Evolutionary conservation across 2,329 filamentous ascomycete genomes (phyloP), one percentile per base, ranked within the genome.

Genomic region (Bipolaris zeicola): DNA sequence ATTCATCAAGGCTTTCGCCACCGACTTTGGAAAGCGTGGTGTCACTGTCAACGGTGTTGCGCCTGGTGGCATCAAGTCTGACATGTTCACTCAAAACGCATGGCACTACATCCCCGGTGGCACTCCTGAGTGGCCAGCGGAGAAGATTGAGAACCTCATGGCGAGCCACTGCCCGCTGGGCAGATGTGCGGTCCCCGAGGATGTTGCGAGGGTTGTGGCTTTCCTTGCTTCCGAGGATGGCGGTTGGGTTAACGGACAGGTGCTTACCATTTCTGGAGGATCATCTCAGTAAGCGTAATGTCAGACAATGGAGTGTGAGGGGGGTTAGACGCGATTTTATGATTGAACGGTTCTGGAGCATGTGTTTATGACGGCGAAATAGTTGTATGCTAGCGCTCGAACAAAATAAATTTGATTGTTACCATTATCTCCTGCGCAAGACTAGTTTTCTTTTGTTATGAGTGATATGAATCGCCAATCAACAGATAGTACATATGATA

Each of bases 11-110:
- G 83, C 84, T 24, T 89, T 91, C 68, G 85, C 88, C 6, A 88
- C 87, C 50, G 88, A 91, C 76, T 89, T 88, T 73, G 88, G 88
- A 55, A 81, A 81, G 67, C 83, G 84, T 67, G 83, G 85, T 48
- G 87, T 90, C 70, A 90, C 88, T 0, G 87, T 89, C 76, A 91
- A 91, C 67, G 87, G 87, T 62, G 87, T 90, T 44, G 88, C 88
- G 1, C 88, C 88, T 1, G 88, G 88, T 53, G 88, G 88, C 42
- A 87, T 90, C 79, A 89, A 90, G 82, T 87, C 82, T 41, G 89
- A 92, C 75, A 92, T 92, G 89, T 92, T 89, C 79, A 82, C 87
- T 6, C 82, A 85, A 75, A 89, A 89, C 74, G 82, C 86, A 22
- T 79, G 78, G 74, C 76, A 77, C 53, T 80, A 81, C 62, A 82